Percentiles rank a stretch among this genome's conserved stretches.
phyloP scores from a whole-genome alignment of 163 green algal species.

The Scenedesmus sp. region DNA sequence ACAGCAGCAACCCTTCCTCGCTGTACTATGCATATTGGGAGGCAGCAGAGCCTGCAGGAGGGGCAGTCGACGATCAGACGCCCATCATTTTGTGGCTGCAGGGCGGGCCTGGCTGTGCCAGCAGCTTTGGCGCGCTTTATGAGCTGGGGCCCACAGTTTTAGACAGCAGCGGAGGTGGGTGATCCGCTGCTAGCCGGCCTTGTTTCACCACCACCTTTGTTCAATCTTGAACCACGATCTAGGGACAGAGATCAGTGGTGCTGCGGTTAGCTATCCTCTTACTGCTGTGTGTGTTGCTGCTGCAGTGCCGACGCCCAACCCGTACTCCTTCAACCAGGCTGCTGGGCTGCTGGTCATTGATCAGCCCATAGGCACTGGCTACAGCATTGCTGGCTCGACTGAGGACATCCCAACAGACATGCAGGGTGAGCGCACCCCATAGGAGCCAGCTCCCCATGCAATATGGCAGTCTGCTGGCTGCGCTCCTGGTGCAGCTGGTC shows the following conservation, averaged over 20 bases:
- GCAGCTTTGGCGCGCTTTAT: constrained; percentile 65
- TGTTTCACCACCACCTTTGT: background rate
- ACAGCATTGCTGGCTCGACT: constrained; percentile 13
- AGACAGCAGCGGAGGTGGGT: background rate
- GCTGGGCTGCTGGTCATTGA: constrained; percentile 76
- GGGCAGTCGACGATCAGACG: constrained; percentile 1
- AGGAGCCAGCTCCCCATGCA: constrained; percentile 49
- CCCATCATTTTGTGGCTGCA: constrained; percentile 64
- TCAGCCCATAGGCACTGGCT: constrained; percentile 67
- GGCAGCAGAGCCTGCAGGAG: constrained; percentile 17
- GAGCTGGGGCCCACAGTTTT: constrained; percentile 58
- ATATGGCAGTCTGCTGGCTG: background rate
- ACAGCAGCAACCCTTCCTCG: constrained; percentile 16
- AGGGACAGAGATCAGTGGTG: too few relatives aligned
- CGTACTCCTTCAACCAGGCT: constrained; percentile 57
- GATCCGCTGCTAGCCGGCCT: background rate
- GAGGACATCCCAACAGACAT: constrained; percentile 32
- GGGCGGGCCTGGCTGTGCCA: constrained; percentile 64
- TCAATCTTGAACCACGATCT: too few relatives aligned
- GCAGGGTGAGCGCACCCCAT: background rate
- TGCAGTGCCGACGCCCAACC: constrained; percentile 36
- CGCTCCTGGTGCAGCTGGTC: background rate
- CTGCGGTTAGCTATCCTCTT: too few relatives aligned
- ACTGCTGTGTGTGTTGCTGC: constrained; percentile 31
- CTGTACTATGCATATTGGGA: constrained; percentile 66